Conservation (phyloP, 371 early-diverging fungal genomes). For the Mucor racemosus region DNA sequence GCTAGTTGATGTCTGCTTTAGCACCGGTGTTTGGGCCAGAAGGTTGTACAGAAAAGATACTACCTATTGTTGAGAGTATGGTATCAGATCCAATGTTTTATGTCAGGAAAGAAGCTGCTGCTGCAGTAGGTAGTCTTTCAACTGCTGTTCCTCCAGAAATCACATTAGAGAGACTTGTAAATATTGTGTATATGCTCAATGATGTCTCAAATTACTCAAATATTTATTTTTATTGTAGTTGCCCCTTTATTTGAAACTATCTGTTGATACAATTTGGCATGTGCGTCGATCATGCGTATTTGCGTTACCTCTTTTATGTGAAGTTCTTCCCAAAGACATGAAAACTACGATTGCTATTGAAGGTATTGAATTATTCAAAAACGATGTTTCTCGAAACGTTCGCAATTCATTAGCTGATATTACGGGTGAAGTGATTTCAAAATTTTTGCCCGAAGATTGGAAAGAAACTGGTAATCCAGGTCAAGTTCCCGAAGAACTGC, state of each 20-base stretch:
- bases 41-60: constrained; percentile 38
- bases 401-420: constrained; percentile 53
- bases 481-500: constrained; percentile 32
- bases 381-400: constrained; percentile 55
- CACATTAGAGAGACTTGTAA: constrained; percentile 43
- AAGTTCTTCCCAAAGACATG: constrained; percentile 41
- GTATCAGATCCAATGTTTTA: constrained; percentile 51
- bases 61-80: constrained; percentile 54
- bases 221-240: constrained; percentile 17
- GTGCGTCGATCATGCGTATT: constrained; percentile 54
- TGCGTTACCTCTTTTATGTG: constrained; percentile 49
- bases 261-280: constrained; percentile 57
- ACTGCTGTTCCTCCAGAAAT: constrained; percentile 32
- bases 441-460: constrained; percentile 46
- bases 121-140: constrained; percentile 49
- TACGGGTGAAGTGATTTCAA: constrained; percentile 54
- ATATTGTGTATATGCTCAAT: not conserved
- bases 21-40: constrained; percentile 45
- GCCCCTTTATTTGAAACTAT: constrained; percentile 48
- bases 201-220: too few relatives aligned
- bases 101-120: constrained; percentile 58
- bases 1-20: constrained; percentile 46
- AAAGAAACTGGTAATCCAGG: constrained; percentile 36
- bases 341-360: constrained; percentile 38
- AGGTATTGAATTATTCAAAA: constrained; percentile 43